Percentiles rank a stretch among this genome's conserved stretches.
phyloP scores from a whole-genome alignment of 345 rosid genomes.

The Moringa oleifera region DNA sequence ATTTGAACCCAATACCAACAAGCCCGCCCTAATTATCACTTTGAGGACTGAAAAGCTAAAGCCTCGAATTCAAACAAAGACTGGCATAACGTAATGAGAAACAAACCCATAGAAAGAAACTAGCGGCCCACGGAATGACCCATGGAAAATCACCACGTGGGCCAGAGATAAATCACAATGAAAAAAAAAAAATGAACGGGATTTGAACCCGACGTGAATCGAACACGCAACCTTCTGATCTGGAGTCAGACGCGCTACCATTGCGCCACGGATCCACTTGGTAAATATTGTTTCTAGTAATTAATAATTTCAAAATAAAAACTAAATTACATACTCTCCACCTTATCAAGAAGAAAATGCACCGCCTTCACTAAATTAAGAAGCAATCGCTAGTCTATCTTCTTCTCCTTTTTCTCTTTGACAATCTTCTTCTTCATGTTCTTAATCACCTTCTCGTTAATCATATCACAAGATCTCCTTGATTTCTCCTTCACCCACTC shows the following conservation, averaged over 20 bases:
- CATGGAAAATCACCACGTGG: too few species aligned
- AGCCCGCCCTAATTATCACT: too few species aligned
- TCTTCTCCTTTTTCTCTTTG: conserved; percentile 20
- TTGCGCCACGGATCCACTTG: conserved; percentile 84
- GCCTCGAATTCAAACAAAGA: too few species aligned
- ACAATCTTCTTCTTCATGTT: conserved; percentile 20
- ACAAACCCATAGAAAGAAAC: too few species aligned
- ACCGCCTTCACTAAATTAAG: background rate
- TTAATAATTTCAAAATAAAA: too few species aligned
- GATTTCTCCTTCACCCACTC: background rate
- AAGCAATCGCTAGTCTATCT: conserved; percentile 14
- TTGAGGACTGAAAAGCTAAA: too few species aligned
- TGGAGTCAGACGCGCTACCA: conserved; percentile 89
- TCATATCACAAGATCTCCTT: conserved; percentile 15
- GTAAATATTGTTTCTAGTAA: background rate
- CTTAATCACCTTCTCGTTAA: conserved; percentile 24
- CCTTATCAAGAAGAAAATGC: background rate
- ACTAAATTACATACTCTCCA: too few species aligned
- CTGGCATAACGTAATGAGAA: too few species aligned
- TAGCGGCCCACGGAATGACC: too few species aligned
- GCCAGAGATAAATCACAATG: too few species aligned
- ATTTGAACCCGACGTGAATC: conserved; percentile 72
- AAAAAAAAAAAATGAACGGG: background rate
- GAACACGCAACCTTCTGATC: conserved; percentile 87
- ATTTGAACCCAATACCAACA: too few species aligned